These are phyloP conservation scores for Begonia loranthoides DNA, from an alignment of 306 rosid genomes.

Conservation along the genomic window DNA sequence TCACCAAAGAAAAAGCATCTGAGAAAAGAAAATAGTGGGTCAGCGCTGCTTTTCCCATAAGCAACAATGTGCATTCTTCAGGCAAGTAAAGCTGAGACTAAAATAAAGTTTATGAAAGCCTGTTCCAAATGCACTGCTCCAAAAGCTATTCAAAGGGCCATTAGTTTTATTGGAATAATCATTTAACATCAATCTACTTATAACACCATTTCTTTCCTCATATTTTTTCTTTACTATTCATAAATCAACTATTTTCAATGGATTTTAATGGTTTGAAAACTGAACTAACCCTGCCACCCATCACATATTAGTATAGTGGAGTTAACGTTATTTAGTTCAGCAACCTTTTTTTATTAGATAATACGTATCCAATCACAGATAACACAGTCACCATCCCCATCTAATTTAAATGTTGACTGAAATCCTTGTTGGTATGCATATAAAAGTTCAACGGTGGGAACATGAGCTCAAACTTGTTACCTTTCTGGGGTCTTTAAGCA, in stretches of 20 bases:
- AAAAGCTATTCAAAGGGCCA: background rate
- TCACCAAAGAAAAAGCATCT: constrained; percentile 91
- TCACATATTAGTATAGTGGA: background rate
- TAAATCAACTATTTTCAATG: too few species aligned
- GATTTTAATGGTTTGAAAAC: too few species aligned
- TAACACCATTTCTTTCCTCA: too few species aligned
- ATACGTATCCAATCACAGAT: constrained; percentile 1
- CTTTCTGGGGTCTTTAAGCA: constrained; percentile 82
- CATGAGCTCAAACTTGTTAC: constrained; percentile 20
- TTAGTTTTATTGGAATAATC: too few species aligned
- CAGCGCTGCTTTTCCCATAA: background rate
- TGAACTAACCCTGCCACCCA: background rate
- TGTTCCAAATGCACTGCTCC: background rate
- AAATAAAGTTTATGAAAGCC: background rate
- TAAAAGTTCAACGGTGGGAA: too few species aligned
- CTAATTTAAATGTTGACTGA: too few species aligned
- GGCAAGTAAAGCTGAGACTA: background rate
- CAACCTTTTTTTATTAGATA: background rate
- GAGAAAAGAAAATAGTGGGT: constrained; percentile 8
- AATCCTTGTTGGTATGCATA: too few species aligned
- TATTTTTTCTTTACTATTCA: too few species aligned
- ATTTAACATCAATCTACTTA: too few species aligned
- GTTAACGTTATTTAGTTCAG: background rate
- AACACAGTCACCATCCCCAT: background rate
- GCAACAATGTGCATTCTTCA: background rate